Evolutionary conservation across 1,284 basidiomycete genomes (phyloP).

Genomic region (Heterobasidion parviporum): DNA sequence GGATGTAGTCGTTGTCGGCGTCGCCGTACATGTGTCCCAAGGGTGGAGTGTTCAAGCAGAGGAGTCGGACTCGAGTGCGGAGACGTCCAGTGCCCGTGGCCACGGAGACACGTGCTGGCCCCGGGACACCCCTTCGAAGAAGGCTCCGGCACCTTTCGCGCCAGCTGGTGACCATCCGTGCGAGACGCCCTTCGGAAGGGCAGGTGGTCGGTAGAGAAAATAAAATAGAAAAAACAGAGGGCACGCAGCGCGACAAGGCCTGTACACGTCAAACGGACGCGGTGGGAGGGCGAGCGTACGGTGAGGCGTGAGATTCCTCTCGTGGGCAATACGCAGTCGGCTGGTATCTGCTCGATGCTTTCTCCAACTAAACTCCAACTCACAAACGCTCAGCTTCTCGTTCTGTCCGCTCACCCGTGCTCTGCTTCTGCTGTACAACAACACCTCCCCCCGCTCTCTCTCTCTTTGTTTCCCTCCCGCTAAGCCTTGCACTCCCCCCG

Average conservation of each 20-base stretch:
- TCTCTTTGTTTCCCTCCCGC: background rate
- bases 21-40: constrained; percentile 24
- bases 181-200: too few relatives aligned
- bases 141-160: too few relatives aligned
- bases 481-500: background rate
- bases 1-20: constrained; percentile 66
- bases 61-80: background rate
- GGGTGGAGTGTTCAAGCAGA: background rate
- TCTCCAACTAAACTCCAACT: background rate
- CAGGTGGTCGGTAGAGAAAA: too few relatives aligned
- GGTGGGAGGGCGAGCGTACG: background rate
- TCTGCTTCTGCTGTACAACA: constrained; percentile 22
- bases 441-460: constrained; percentile 23
- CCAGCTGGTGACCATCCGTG: too few relatives aligned
- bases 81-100: background rate
- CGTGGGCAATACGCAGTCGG: background rate
- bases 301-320: constrained; percentile 3
- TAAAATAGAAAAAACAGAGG: too few relatives aligned
- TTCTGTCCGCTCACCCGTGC: constrained; percentile 10
- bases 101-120: constrained; percentile 6
- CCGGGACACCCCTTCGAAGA: background rate
- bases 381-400: too few relatives aligned
- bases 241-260: background rate
- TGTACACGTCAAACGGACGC: background rate
- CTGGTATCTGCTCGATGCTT: too few relatives aligned